A percentile compares a stretch with the other conserved stretches of the same genome.
Evolutionary conservation across 148 eudicot genomes (phyloP).

Genomic region (Salicornia ramosissima): DNA sequence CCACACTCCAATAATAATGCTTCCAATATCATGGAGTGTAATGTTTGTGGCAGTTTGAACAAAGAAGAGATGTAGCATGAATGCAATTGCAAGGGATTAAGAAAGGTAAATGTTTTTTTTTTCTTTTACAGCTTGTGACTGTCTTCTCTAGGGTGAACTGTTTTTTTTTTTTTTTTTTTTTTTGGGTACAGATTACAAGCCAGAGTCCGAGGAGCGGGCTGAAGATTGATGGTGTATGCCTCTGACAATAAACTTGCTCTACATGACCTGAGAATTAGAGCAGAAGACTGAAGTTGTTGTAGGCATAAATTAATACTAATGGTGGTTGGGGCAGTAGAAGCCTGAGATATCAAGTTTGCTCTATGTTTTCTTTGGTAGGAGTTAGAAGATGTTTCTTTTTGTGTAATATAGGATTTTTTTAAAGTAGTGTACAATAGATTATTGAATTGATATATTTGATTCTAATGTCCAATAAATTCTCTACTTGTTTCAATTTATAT

Average conservation of each 20-base stretch:
- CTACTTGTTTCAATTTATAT: background rate
- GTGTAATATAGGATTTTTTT: background rate
- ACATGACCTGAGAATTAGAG: background rate
- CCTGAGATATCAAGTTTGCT: background rate
- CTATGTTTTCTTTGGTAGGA: background rate
- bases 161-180: no score
- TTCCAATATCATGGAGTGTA: constrained; percentile 70
- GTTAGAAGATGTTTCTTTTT: background rate
- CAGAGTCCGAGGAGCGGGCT: background rate
- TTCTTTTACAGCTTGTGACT: background rate
- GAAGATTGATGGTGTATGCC: background rate
- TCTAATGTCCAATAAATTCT: no score
- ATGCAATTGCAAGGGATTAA: background rate
- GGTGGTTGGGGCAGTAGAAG: background rate
- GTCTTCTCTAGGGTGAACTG: background rate
- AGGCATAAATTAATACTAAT: background rate
- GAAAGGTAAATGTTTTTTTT: background rate
- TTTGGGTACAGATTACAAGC: background rate
- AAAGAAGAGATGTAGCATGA: constrained; percentile 26
- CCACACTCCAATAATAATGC: constrained; percentile 39
- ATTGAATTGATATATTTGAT: background rate
- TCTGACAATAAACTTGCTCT: background rate
- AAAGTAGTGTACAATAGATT: no score
- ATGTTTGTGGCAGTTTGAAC: constrained; percentile 64
- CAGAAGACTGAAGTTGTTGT: background rate